These are phyloP conservation scores for Peziza echinospora DNA, from an alignment of 495 filamentous ascomycete species.

Conservation along the genomic window DNA sequence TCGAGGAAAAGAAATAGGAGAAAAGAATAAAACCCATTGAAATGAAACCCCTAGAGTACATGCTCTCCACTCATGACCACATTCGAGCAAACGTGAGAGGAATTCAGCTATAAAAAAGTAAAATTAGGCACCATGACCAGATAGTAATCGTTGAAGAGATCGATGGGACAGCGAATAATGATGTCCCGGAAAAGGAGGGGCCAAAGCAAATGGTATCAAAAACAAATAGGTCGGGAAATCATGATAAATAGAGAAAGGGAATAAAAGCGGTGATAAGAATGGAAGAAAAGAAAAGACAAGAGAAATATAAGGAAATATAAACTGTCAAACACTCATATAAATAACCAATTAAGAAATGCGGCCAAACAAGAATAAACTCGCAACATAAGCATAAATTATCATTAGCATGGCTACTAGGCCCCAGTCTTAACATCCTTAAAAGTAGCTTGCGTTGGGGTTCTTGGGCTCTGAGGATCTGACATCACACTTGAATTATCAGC, in stretches of 20 bases:
- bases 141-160: not conserved
- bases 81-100: not conserved
- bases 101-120: not conserved
- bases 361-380: too few species aligned
- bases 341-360: too few species aligned
- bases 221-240: not conserved
- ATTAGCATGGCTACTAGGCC: too few species aligned
- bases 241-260: not conserved
- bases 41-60: not conserved
- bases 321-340: too few species aligned
- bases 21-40: too few species aligned
- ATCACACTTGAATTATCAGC: constrained; percentile 2
- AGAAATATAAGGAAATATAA: not conserved
- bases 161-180: too few species aligned
- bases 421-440: too few species aligned
- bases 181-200: not conserved
- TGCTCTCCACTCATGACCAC: not conserved
- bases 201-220: not conserved
- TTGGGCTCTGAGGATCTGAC: not conserved
- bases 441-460: not conserved
- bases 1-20: not conserved
- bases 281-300: not conserved
- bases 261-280: too few species aligned
- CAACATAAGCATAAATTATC: too few species aligned
- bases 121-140: not conserved